phyloP scores from a whole-genome alignment of 225 moss, liverwort and hornwort genomes.

The Marchantia polymorpha region DNA sequence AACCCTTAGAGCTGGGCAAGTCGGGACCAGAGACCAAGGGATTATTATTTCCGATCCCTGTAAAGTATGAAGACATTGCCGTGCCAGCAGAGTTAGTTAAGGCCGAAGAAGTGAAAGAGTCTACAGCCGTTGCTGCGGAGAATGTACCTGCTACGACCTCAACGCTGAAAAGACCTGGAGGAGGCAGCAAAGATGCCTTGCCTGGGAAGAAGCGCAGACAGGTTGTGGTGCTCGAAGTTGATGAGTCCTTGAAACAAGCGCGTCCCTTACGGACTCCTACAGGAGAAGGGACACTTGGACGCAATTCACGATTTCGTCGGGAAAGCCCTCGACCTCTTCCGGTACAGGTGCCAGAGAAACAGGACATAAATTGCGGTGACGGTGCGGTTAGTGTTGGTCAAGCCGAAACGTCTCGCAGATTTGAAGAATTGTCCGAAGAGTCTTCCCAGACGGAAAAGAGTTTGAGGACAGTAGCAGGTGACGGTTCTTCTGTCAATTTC shows the following conservation, averaged over 20 bases:
- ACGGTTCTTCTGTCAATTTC: conserved; percentile 22
- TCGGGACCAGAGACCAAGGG: not conserved
- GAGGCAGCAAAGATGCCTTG: conserved; percentile 50
- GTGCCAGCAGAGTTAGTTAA: not conserved
- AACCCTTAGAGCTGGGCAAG: not conserved
- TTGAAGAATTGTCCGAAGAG: conserved; percentile 20
- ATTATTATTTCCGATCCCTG: not conserved
- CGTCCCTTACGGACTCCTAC: conserved; percentile 49
- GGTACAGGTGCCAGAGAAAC: conserved; percentile 29
- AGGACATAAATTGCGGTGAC: conserved; percentile 22
- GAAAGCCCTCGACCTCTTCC: conserved; percentile 17
- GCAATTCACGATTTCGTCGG: conserved; percentile 33
- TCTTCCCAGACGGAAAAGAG: conserved; percentile 12
- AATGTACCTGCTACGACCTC: conserved; percentile 36
- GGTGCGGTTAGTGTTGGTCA: conserved; percentile 12
- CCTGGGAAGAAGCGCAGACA: conserved; percentile 73
- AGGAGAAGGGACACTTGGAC: conserved; percentile 51
- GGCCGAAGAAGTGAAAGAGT: conserved; percentile 16
- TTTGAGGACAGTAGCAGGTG: conserved; percentile 10
- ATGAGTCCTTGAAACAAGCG: conserved; percentile 62
- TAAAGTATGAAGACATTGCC: not conserved
- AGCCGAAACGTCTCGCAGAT: conserved; percentile 19
- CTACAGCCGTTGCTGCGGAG: conserved; percentile 38
- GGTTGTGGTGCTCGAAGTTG: conserved; percentile 63
- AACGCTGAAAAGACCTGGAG: conserved; percentile 46